Evolutionary conservation across 1,284 basidiomycete genomes (phyloP), one percentile per base, ranked within the genome.

Genomic region (Trichosporon sp.): DNA sequence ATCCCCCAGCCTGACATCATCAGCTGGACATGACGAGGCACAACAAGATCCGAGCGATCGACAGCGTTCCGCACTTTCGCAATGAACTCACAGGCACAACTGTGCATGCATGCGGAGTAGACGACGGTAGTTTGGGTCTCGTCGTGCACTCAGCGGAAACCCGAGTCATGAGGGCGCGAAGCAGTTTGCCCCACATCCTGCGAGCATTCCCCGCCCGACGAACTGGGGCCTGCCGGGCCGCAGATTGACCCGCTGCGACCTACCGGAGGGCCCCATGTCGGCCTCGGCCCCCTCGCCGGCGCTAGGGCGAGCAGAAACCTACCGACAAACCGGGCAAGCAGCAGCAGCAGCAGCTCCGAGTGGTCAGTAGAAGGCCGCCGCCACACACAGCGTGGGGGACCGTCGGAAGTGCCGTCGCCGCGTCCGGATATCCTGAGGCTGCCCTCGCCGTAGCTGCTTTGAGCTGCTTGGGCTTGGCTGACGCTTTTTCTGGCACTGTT

Each of bases 161-260:
- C 51, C 51, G 19, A 21, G 51, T 19, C 48, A 19, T 11, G 10
- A 40, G 10, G 38, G 12, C 11, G 38, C 38, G 38, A 40, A 40
- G 38, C 38, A 26, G 26, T 26, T 26, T 40, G 21, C n/a, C 51
- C 51, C 51, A 26, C 21, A 26, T 19, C 19, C 51, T 54, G 19
- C 46, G n/a, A 4, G 51, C 51, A 54, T 19, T 54, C 51, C 51
- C 51, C 51, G 51, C 51, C 48, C 51, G n/a, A 16, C 51, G 21
- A 21, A 11, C 21, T 54, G 51, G 51, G 51, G 51, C 51, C 51
- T 54, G 38, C 38, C 11, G 38, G 38, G 11, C 38, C 6, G 21
- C 19, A 26, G 8, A 37, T 5, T 10, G 8, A 10, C 35, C 8
- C 35, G 35, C 35, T 10, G 51, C 11, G 38, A 10, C 51, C 51